A percentile compares a stretch with the other conserved stretches of the same genome.
These are phyloP conservation scores for Zizania latifolia DNA, from an alignment of 176 grass and related monocot genomes.

Conservation along the genomic window DNA sequence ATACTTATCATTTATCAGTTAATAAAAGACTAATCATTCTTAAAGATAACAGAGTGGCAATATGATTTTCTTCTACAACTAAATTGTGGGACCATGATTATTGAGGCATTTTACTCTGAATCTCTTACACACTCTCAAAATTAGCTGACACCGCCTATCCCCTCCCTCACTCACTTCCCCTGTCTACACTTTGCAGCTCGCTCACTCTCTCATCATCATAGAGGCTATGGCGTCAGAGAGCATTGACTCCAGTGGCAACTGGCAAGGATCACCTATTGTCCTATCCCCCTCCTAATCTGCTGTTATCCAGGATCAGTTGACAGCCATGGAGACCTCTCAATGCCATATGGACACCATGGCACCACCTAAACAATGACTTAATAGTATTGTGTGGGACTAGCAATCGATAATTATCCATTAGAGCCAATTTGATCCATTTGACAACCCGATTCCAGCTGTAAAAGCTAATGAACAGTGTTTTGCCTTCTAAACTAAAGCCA, in stretches of 20 bases:
- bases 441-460: background rate
- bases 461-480: background rate
- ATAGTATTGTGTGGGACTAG: background rate
- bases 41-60: background rate
- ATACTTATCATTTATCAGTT: background rate
- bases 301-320: background rate
- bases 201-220: background rate
- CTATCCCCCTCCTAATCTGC: background rate
- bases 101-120: background rate
- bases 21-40: background rate
- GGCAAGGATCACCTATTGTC: background rate
- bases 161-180: background rate
- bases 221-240: background rate
- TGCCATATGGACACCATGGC: background rate
- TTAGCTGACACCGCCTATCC: background rate
- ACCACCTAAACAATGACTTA: background rate
- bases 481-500: background rate
- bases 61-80: background rate
- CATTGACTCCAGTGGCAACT: background rate
- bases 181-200: background rate
- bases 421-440: background rate
- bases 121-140: background rate
- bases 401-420: background rate
- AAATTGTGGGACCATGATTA: background rate
- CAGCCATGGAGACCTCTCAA: background rate